Evolutionary conservation across 1,139 yeast genomes (phyloP).

Genomic region (Taphrina flavorubra): DNA sequence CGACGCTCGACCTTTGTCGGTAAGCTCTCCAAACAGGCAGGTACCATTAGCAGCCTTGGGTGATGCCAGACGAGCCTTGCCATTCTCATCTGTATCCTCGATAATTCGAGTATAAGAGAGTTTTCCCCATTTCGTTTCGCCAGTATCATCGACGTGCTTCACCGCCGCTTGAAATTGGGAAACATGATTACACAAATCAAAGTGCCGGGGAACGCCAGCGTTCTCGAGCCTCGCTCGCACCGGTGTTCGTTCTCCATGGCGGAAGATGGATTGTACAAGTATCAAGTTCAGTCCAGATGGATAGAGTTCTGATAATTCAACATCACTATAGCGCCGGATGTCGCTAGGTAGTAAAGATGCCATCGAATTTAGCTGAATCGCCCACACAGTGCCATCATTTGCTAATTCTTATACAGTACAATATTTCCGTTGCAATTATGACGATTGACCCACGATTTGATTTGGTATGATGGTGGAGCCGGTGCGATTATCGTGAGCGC

Average conservation of each 20-base stretch:
- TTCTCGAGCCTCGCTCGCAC: slow-evolving; percentile 46
- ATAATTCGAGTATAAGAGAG: slow-evolving; percentile 32
- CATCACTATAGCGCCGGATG: slow-evolving; percentile 33
- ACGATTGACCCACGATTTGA: too few relatives aligned
- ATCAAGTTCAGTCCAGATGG: slow-evolving; percentile 45
- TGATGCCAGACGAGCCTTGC: slow-evolving; percentile 8
- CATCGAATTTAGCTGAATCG: not conserved
- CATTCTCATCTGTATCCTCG: slow-evolving; percentile 22
- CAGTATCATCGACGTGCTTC: not conserved
- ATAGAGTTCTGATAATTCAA: slow-evolving; percentile 43
- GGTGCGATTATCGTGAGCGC: too few relatives aligned
- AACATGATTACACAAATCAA: slow-evolving; percentile 47
- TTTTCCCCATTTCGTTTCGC: slow-evolving; percentile 21
- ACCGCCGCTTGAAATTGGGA: slow-evolving; percentile 43
- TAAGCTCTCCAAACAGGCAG: slow-evolving; percentile 47
- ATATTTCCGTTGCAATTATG: too few relatives aligned
- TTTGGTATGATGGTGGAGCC: too few relatives aligned
- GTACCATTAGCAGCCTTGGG: slow-evolving; percentile 28
- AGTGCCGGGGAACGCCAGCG: slow-evolving; percentile 46
- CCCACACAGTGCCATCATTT: too few relatives aligned
- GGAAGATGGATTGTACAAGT: slow-evolving; percentile 42
- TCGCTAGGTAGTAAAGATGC: slow-evolving; percentile 14
- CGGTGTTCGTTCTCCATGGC: slow-evolving; percentile 48
- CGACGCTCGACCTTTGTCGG: slow-evolving; percentile 46
- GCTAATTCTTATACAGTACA: too few relatives aligned